These are phyloP conservation scores for Aspergillus texensis DNA, from an alignment of 2,329 filamentous ascomycete genomes.

Conservation along the genomic window DNA sequence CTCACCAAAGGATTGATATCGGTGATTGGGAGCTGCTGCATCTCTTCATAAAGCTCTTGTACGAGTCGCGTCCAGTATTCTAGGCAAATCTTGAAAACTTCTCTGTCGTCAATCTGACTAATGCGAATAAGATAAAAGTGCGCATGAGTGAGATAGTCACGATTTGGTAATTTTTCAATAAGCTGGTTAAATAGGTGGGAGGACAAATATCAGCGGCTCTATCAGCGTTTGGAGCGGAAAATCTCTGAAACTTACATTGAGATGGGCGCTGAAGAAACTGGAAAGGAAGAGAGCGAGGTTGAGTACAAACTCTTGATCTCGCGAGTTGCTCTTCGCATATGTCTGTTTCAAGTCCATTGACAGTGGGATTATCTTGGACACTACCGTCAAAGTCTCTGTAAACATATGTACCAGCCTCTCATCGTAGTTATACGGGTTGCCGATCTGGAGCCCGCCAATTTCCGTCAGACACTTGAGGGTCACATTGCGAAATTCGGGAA, in stretches of 20 bases:
- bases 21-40: slow-evolving; percentile 92
- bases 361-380: slow-evolving; percentile 90
- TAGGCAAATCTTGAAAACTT: slow-evolving; percentile 99
- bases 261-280: slow-evolving; percentile 94
- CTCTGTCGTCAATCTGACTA: slow-evolving; percentile 96
- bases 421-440: slow-evolving; percentile 75
- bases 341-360: slow-evolving; percentile 87
- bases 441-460: slow-evolving; percentile 90
- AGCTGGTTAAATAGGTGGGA: slow-evolving; percentile 54
- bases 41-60: slow-evolving; percentile 97
- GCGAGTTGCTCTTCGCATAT: slow-evolving; percentile 86
- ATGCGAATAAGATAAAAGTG: slow-evolving; percentile 99
- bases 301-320: slow-evolving; percentile 96
- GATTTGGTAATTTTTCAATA: slow-evolving; percentile 93
- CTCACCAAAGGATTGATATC: slow-evolving; percentile 88
- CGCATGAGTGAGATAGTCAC: slow-evolving; percentile 90
- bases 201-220: slow-evolving; percentile 5
- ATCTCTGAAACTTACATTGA: slow-evolving; percentile 63
- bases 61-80: slow-evolving; percentile 99
- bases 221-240: background rate
- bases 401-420: slow-evolving; percentile 99
- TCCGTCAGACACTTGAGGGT: slow-evolving; percentile 96
- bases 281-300: slow-evolving; percentile 94
- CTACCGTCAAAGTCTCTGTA: slow-evolving; percentile 89
- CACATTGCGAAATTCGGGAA: slow-evolving; percentile 93